Evolutionary conservation across 345 rosid species (phyloP), one percentile per base, ranked within the genome.

Genomic region (Durio zibethinus): DNA sequence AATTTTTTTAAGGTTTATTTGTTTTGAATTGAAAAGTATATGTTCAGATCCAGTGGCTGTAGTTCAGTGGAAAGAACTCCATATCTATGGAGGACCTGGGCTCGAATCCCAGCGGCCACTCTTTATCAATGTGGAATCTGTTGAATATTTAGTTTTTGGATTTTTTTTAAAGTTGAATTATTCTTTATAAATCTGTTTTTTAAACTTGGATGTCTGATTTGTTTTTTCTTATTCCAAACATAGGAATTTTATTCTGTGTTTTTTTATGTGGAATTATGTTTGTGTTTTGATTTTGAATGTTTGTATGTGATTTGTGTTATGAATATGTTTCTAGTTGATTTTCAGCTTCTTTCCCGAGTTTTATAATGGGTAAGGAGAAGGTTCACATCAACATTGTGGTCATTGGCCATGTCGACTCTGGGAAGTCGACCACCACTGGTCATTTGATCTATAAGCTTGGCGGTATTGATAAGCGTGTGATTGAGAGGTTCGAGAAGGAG

Each of bases 391-490:
- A 77, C 80, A 83, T 83, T 65, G 88, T 86, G 77, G 88, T 83
- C 63, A 86, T 86, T 3, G 88, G 86, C 43, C 88, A 86, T 54
- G 86, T 86, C 21, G 84, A 91, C 86, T 89, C 91, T 62, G 93
- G 90, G 27, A 91, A 89, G 77, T 89, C 92, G 0, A 88, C 96
- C 72, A 91, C 93, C 20, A 91, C 90, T 0, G 93, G 90, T 52
- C 96, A 91, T 81, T 80, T 89, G 90, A 91, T 89, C 86, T 91
- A 88, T 87, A 91, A 91, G 90, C 90, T 91, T 73, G 92, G 96
- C 62, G 96, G 92, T 76, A 91, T 89, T 78, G 92, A 91, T 87
- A 89, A 91, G 87, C 93, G 92, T 85, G 96, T 91, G 21, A 91
- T 91, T 10, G 92, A 91, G 82, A 89, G 93, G 72, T 91, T 91